Conservation (phyloP, 257 asterid species). For the Thymus mandschuricus region DNA sequence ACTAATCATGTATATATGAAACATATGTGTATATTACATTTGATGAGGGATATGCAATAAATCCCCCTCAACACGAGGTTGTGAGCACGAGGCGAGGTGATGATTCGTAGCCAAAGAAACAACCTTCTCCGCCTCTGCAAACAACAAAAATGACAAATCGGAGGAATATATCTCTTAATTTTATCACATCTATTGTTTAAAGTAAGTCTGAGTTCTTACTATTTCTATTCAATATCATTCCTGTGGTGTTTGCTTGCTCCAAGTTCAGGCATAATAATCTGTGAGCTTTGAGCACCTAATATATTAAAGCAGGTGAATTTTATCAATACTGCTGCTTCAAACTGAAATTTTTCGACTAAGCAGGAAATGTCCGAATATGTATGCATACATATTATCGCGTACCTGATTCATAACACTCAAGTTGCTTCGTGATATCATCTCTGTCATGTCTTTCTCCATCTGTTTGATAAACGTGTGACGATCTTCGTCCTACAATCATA, state of each 20-base stretch:
- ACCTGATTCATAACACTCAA: constrained; percentile 73
- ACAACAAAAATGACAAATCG: too few species aligned
- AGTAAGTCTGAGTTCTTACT: constrained; percentile 44
- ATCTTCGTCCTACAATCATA: constrained; percentile 73
- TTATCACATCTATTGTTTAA: too few species aligned
- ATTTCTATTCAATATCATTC: constrained; percentile 63
- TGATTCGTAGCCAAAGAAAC: constrained; percentile 74
- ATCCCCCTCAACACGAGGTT: constrained; percentile 53
- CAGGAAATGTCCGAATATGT: neutral
- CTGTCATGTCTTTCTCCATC: constrained; percentile 76
- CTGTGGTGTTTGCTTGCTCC: constrained; percentile 60
- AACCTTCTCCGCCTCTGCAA: constrained; percentile 60
- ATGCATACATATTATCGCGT: neutral
- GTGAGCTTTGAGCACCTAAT: constrained; percentile 73
- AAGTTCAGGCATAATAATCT: constrained; percentile 61
- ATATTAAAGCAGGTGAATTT: neutral
- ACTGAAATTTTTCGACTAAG: constrained; percentile 21
- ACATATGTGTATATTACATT: constrained; percentile 38
- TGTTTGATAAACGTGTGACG: constrained; percentile 63
- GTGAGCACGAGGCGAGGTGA: constrained; percentile 57
- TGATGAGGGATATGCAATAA: constrained; percentile 55
- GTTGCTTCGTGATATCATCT: constrained; percentile 76
- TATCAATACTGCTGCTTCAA: neutral
- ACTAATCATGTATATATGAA: too few species aligned
- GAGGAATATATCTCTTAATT: too few species aligned